phyloP scores from a whole-genome alignment of 2,329 filamentous ascomycete species.

The Colletotrichum horii region DNA sequence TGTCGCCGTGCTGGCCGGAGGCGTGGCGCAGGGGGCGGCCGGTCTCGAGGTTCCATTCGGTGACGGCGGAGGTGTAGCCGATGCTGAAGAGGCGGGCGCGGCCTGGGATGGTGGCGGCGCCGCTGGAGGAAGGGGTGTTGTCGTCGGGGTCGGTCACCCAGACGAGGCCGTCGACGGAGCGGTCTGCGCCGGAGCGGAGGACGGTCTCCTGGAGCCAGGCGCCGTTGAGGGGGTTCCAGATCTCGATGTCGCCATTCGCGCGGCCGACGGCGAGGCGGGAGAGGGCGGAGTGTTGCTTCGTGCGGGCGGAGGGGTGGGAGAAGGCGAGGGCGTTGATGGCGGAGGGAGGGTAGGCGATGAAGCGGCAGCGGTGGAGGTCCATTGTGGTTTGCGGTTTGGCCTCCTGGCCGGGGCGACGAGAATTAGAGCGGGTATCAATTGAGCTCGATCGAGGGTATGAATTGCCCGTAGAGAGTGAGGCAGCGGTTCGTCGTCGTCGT shows the following conservation, averaged over 20 bases:
- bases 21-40: constrained; percentile 81
- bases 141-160: constrained; percentile 90
- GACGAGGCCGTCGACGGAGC: constrained; percentile 87
- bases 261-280: constrained; percentile 86
- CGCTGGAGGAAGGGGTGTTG: constrained; percentile 56
- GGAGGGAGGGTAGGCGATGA: constrained; percentile 89
- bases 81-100: constrained; percentile 88
- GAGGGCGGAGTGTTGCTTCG: constrained; percentile 56
- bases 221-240: constrained; percentile 89
- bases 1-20: constrained; percentile 91
- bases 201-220: constrained; percentile 90
- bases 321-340: constrained; percentile 96
- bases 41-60: constrained; percentile 90
- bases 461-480: neutral
- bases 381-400: constrained; percentile 51
- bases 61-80: constrained; percentile 88
- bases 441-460: neutral
- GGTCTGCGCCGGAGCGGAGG: constrained; percentile 81
- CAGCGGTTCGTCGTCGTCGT: neutral
- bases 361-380: constrained; percentile 97
- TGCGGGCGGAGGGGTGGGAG: constrained; percentile 69
- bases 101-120: constrained; percentile 37
- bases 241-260: constrained; percentile 94
- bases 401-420: constrained; percentile 4
- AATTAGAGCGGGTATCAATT: neutral